Percentiles rank a stretch among this genome's conserved stretches.
Evolutionary conservation across 495 filamentous ascomycete species (phyloP).

Genomic region (Barbatosphaeria neglecta): DNA sequence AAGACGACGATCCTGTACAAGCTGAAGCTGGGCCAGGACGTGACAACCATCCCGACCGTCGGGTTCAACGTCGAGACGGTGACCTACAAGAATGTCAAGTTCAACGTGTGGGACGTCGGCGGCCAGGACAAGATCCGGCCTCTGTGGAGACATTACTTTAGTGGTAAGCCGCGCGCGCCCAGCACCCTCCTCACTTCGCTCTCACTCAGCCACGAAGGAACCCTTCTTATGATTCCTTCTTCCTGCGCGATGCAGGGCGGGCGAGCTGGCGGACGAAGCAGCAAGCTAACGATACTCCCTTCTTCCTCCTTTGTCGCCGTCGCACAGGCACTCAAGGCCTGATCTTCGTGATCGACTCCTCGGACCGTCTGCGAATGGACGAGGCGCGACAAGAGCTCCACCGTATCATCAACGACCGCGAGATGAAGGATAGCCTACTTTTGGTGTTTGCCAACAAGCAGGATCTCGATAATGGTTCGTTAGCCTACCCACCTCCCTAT

Average conservation of each 20-base stretch:
- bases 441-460: slow-evolving; percentile 98
- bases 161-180: slow-evolving; percentile 50
- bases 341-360: slow-evolving; percentile 95
- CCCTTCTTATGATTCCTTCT: too few relatives aligned
- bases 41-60: slow-evolving; percentile 98
- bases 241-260: too few relatives aligned
- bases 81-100: slow-evolving; percentile 97
- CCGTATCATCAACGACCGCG: slow-evolving; percentile 90
- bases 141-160: slow-evolving; percentile 97
- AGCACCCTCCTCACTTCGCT: slow-evolving; percentile 1
- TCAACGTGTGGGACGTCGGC: slow-evolving; percentile 99
- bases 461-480: slow-evolving; percentile 74
- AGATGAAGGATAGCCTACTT: slow-evolving; percentile 94
- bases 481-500: neutral
- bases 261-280: too few relatives aligned
- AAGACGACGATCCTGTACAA: slow-evolving; percentile 99
- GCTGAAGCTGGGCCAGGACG: slow-evolving; percentile 93
- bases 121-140: slow-evolving; percentile 99
- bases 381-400: slow-evolving; percentile 85
- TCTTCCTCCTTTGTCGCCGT: neutral
- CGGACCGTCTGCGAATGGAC: slow-evolving; percentile 73
- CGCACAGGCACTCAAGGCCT: slow-evolving; percentile 87
- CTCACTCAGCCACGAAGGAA: neutral
- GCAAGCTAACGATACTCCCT: too few relatives aligned
- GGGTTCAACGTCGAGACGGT: slow-evolving; percentile 99